These are phyloP conservation scores for Entelexis paramagnoliae DNA, from an alignment of 1,139 yeast species.

Conservation along the genomic window DNA sequence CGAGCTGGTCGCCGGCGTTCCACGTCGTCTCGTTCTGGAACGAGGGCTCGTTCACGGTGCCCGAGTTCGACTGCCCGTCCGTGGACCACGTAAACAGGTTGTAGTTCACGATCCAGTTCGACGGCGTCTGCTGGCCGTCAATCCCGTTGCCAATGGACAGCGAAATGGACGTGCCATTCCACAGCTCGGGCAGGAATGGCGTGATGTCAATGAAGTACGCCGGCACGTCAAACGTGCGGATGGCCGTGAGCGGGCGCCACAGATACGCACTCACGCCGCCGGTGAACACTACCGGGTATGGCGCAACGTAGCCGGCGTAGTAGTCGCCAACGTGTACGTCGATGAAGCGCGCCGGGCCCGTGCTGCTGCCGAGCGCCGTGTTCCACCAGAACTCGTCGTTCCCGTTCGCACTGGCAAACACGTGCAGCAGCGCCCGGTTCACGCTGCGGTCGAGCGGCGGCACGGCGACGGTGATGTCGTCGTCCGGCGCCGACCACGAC, in stretches of 20 bases:
- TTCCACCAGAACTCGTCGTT: conserved; percentile 77
- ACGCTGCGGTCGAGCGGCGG: conserved; percentile 17
- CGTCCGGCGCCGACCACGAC: conserved; percentile 22
- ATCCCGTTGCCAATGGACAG: conserved; percentile 48
- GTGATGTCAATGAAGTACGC: conserved; percentile 57
- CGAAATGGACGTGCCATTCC: conserved; percentile 35
- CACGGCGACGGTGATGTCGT: conserved; percentile 15
- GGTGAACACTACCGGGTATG: conserved; percentile 48
- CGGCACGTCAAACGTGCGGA: conserved; percentile 61
- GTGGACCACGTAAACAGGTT: conserved; percentile 47
- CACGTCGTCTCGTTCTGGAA: background rate
- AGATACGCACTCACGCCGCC: conserved; percentile 72
- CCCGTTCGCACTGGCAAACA: conserved; percentile 65
- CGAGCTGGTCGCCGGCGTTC: background rate
- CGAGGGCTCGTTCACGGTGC: conserved; percentile 13
- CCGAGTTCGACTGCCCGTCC: conserved; percentile 21
- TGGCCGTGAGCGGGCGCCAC: conserved; percentile 71
- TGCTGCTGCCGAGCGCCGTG: conserved; percentile 1
- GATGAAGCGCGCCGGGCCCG: conserved; percentile 37
- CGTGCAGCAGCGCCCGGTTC: conserved; percentile 45
- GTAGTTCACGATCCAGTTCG: conserved; percentile 65
- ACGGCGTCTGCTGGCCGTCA: conserved; percentile 41
- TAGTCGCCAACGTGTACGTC: conserved; percentile 30
- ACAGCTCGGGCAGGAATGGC: conserved; percentile 52
- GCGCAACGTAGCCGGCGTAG: conserved; percentile 33